Evolutionary conservation across 106 monocot species (phyloP), one percentile per base, ranked within the genome.

Genomic region (Dactylorhiza incarnata): DNA sequence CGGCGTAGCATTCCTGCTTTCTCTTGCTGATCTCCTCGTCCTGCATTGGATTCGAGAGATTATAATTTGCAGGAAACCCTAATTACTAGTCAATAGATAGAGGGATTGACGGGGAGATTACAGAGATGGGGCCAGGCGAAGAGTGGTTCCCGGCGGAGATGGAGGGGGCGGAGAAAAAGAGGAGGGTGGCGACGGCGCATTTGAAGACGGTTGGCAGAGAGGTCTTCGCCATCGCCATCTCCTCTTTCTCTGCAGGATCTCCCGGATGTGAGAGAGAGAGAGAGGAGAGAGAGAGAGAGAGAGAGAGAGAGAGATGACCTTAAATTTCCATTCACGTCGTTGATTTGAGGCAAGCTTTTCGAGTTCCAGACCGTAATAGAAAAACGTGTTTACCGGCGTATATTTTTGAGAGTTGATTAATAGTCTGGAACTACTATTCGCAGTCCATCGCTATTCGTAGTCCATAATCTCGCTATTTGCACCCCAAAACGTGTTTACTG

Each of bases 1-100:
- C 91, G 24, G 91, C 81, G 72, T 94, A 94, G 83, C 94, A 94
- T 25, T 73, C 76, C 76, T 76, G 61, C 80, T 94, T 94, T 82
- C 82, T 91, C 50, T 85, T 83, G 19, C 81, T 61, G 68, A 94
- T 85, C 80, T 91, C 89, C 44, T 46, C 37, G 43, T 94, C 91
- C 94, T 91, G 86, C 11, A 17, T 6, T 20, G 14, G 22, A 54
- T 5, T 17, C 61, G 1, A 4, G 12, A 43, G 12, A 43, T 29
- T 7, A 17, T 13, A 77, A 5, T 29, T 11, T 13, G 0, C 7
- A 5, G 22, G 5, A 37, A 37, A 2, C 37, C 37, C 37, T 37
- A 37, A 37, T 37, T 37, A 37, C 3, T 37, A 37, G 37, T 37
- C 20, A 19, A 56, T 56, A 7, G n/a, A 17, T 56, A 56, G 8